These are phyloP conservation scores for Didymella pomorum DNA, from an alignment of 2,329 filamentous ascomycete genomes.

Conservation along the genomic window DNA sequence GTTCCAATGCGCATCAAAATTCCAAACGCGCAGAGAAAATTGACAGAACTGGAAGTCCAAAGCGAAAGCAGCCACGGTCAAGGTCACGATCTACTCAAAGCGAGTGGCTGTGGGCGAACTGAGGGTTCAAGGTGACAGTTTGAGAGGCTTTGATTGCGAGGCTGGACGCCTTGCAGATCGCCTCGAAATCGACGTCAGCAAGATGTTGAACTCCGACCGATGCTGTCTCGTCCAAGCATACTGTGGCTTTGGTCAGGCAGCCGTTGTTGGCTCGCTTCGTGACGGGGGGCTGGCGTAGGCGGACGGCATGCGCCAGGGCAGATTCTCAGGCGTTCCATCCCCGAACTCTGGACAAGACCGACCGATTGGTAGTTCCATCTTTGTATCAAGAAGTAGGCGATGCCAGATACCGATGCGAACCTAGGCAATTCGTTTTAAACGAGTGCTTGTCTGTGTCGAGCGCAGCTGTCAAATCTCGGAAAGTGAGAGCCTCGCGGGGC, in stretches of 20 bases:
- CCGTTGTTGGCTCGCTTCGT: constrained; percentile 6
- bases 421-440: not conserved
- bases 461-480: not conserved
- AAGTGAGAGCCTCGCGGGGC: not conserved
- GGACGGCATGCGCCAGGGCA: not conserved
- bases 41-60: not conserved
- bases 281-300: constrained; percentile 1
- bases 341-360: not conserved
- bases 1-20: not conserved
- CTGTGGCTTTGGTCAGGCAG: constrained; percentile 6
- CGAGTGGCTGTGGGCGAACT: constrained; percentile 3
- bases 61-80: not conserved
- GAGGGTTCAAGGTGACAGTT: not conserved
- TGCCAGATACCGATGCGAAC: not conserved
- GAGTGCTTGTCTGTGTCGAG: not conserved
- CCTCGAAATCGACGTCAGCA: constrained; percentile 15
- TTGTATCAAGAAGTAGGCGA: not conserved
- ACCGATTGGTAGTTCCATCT: not conserved
- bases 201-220: not conserved
- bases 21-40: not conserved
- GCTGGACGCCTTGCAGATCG: constrained; percentile 27
- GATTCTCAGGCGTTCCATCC: not conserved
- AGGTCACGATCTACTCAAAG: not conserved
- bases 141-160: constrained; percentile 6
- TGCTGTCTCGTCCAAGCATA: not conserved